A percentile compares a stretch with the other conserved stretches of the same genome.
phyloP scores from a whole-genome alignment of 331 rosid genomes.

The Quercus lobata region DNA sequence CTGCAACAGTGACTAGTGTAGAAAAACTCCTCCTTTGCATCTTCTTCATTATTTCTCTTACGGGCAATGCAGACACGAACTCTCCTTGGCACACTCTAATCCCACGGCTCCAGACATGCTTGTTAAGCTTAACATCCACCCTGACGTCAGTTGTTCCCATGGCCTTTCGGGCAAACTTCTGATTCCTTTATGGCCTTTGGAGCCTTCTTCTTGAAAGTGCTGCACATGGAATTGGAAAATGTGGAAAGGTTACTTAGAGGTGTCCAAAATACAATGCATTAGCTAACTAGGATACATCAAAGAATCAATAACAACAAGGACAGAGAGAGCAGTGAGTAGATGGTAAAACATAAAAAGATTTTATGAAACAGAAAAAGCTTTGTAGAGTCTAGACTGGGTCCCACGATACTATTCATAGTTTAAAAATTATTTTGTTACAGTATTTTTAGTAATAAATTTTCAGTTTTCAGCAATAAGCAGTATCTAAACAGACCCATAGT shows the following conservation, averaged over 20 bases:
- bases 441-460: too few species aligned
- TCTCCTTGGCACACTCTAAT: slow-evolving; percentile 28
- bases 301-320: neutral
- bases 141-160: slow-evolving; percentile 25
- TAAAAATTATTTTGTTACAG: too few species aligned
- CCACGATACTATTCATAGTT: too few species aligned
- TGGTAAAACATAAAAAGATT: too few species aligned
- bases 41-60: slow-evolving; percentile 28
- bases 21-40: slow-evolving; percentile 24
- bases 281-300: neutral
- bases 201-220: slow-evolving; percentile 33
- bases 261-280: neutral
- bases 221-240: neutral
- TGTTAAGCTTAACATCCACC: slow-evolving; percentile 32
- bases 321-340: too few species aligned
- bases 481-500: too few species aligned
- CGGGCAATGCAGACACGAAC: slow-evolving; percentile 15
- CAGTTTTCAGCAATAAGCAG: too few species aligned
- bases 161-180: slow-evolving; percentile 26
- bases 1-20: slow-evolving; percentile 20
- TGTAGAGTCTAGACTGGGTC: too few species aligned
- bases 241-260: neutral
- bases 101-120: slow-evolving; percentile 28
- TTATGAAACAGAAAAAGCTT: too few species aligned
- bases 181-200: slow-evolving; percentile 23